Evolutionary conservation across 106 monocot species (phyloP).

Genomic region (Acorus gramineus): DNA sequence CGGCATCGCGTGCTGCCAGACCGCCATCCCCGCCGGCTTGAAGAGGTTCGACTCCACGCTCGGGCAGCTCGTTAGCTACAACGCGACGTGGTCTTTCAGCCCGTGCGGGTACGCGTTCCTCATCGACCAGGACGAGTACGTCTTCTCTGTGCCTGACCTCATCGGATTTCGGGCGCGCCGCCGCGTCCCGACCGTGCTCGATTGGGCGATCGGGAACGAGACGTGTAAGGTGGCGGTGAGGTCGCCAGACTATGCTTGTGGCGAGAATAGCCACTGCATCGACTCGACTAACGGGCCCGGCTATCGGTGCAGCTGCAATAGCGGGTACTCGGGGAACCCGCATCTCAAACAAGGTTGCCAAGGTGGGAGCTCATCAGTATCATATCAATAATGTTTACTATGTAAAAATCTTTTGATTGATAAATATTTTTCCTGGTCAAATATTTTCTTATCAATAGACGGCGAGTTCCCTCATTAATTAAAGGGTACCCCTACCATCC

Average conservation of each 20-base stretch:
- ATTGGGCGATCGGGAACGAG: conserved; percentile 19
- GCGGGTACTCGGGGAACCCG: conserved; percentile 46
- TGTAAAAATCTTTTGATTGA: too few species aligned
- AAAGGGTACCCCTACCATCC: too few species aligned
- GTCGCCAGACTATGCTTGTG: conserved; percentile 3
- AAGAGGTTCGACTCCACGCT: background rate
- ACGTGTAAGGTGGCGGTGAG: conserved; percentile 4
- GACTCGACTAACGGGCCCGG: conserved; percentile 18
- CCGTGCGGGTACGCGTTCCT: conserved; percentile 29
- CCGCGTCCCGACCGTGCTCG: conserved; percentile 10
- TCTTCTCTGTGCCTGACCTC: conserved; percentile 10
- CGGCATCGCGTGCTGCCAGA: conserved; percentile 44
- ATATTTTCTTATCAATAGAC: too few species aligned
- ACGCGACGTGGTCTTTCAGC: background rate
- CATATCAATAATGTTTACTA: too few species aligned
- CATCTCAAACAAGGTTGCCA: conserved; percentile 33
- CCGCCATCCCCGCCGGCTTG: conserved; percentile 24
- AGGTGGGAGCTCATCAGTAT: conserved; percentile 9
- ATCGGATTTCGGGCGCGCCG: background rate
- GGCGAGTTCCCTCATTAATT: too few species aligned
- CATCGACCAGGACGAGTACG: conserved; percentile 13
- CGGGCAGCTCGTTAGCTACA: background rate
- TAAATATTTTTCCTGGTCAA: too few species aligned
- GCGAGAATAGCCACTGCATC: conserved; percentile 16
- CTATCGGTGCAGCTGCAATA: conserved; percentile 31